Evolutionary conservation across 306 rosid genomes (phyloP).

Genomic region (Malus domestica): ASM211411v1 NC_041791.1:21775501-21776000

Average conservation of each 20-base stretch:
- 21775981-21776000: fast-evolving
- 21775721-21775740: no score
- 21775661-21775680: no score
- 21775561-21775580: not conserved
- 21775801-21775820: no score
- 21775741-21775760: no score
- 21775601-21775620: no score
- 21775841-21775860: not conserved
- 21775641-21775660: no score
- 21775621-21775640: no score
- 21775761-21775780: not conserved
- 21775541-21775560: not conserved
- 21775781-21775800: no score
- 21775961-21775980: not conserved
- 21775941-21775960: not conserved
- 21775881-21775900: not conserved
- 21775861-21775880: not conserved
- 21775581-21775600: not conserved
- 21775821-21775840: not conserved
- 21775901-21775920: not conserved
- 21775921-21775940: not conserved
- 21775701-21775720: no score
- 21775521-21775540: not conserved
- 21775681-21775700: no score
- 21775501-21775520: not conserved